Evolutionary conservation across 768 basidiomycete species (phyloP), one percentile per base, ranked within the genome.

Genomic region (Trametes maxima): DNA sequence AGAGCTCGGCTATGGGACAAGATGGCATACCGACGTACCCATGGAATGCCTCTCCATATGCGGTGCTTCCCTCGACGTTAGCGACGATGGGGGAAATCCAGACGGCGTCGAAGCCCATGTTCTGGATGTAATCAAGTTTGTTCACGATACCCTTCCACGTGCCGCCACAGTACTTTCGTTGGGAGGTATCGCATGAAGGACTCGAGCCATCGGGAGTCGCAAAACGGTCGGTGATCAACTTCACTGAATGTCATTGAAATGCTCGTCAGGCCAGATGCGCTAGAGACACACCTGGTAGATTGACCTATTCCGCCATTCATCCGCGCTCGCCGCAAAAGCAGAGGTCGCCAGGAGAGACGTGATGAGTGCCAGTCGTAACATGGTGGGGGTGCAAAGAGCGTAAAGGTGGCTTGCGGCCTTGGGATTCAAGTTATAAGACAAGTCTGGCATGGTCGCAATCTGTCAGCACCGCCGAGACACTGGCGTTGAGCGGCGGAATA

Each of bases 111-210:
- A 85, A 85, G 36, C 85, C 85, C 82, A 86, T 83, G 61, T 75
- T 76, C 64, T 83, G 78, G 56, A 87, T 86, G 68, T 87, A 87
- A 72, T 86, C 85, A 50, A 87, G 79, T 63, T 85, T 80, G 61
- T 75, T 73, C 53, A 76, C 76, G 58, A 85, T 76, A 12, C 81
- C 80, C 54, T 75, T 70, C 80, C 82, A 86, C 1, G 82, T 82
- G 5, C 85, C 85, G 33, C 84, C 84, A 59, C 85, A 87, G 70
- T 84, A 84, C 40, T 75, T 74, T 43, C 81, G 80, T 24, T 74
- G 69, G 33, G 73, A 68, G 0, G 82, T 79, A 64, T 84, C 75
- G 67, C 85, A 85, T 2, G 74, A 57, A 42, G 76, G 63, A 28
- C 72, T 66, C 0, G 77, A 70, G 39, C 72, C 74, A 39, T 79